Conservation (phyloP, 2,329 filamentous ascomycete species). For the Fusarium sp. region DNA sequence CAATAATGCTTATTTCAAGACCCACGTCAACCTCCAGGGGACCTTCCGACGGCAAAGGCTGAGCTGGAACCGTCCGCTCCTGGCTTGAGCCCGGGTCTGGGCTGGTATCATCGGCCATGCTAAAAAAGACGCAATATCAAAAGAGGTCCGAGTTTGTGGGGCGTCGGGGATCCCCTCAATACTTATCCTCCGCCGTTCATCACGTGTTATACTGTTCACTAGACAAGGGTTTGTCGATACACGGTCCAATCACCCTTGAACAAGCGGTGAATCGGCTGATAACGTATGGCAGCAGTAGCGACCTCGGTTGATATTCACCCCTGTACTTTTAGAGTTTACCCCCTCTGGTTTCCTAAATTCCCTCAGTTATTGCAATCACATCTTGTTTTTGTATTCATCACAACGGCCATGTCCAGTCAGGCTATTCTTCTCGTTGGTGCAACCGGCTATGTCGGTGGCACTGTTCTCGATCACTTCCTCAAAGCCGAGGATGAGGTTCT, state of each 20-base stretch:
- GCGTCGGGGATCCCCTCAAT: background rate
- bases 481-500: background rate
- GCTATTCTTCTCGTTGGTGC: background rate
- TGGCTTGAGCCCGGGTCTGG: background rate
- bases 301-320: background rate
- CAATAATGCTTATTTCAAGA: background rate
- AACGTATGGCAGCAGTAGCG: background rate
- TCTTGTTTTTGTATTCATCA: background rate
- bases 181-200: background rate
- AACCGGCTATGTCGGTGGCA: background rate
- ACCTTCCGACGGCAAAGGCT: background rate
- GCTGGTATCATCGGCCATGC: background rate
- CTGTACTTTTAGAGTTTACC: background rate
- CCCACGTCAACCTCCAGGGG: background rate
- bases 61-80: background rate
- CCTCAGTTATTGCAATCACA: background rate
- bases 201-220: background rate
- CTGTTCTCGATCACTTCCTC: background rate
- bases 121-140: background rate
- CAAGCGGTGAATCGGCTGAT: background rate
- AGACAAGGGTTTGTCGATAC: background rate
- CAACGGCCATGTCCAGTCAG: background rate
- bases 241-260: background rate
- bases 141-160: background rate
- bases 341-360: background rate